Evolutionary conservation across 306 rosid genomes (phyloP).

Genomic region (Malus orientalis): DNA sequence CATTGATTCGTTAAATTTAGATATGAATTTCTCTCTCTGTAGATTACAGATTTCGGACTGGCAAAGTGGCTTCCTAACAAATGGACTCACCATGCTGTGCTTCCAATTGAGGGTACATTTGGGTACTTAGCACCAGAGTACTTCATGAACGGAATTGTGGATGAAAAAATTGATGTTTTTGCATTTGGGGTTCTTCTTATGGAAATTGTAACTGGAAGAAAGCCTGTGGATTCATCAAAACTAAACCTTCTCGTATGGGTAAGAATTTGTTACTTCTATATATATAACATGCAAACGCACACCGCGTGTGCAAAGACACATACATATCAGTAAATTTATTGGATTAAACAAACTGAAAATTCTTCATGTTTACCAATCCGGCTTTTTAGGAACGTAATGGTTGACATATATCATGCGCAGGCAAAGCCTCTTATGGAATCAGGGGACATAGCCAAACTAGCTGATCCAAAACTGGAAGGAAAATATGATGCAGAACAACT

Average conservation of each 20-base stretch:
- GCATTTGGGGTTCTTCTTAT: conserved; percentile 81
- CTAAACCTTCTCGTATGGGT: conserved; percentile 90
- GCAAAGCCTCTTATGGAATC: conserved; percentile 80
- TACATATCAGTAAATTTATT: not conserved
- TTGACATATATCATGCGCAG: conserved; percentile 15
- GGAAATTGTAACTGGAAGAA: conserved; percentile 79
- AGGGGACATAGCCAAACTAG: conserved; percentile 57
- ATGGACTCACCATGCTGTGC: conserved; percentile 92
- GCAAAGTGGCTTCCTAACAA: conserved; percentile 99
- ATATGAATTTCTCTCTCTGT: not conserved
- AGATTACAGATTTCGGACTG: conserved; percentile 91
- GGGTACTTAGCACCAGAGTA: conserved; percentile 93
- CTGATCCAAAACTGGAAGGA: conserved; percentile 65
- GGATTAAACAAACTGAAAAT: not conserved
- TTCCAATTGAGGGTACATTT: conserved; percentile 91
- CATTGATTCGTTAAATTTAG: not conserved
- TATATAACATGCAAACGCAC: not conserved
- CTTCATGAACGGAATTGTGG: conserved; percentile 90
- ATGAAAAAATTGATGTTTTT: conserved; percentile 84
- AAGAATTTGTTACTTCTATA: conserved; percentile 4
- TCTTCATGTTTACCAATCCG: not conserved
- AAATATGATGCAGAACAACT: conserved; percentile 57
- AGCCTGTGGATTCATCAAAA: conserved; percentile 83
- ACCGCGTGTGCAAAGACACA: not conserved
- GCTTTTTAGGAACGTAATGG: not conserved